Conservation (phyloP, 768 basidiomycete species). For the Russula sp. region DNA sequence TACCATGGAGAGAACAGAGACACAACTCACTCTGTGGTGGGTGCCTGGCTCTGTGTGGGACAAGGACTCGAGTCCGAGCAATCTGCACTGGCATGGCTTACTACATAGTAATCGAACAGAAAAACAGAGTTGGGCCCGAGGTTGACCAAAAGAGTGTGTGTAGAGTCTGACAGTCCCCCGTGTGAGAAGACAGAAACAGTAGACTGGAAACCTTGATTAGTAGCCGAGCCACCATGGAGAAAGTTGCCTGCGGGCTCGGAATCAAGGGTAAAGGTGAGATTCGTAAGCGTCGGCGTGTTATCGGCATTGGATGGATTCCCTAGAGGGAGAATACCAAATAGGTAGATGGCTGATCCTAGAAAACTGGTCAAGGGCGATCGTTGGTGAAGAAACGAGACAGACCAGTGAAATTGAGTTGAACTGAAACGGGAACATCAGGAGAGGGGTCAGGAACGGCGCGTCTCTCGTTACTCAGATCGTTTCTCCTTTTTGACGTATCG, state of each 20-base stretch:
- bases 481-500: slow-evolving; percentile 2
- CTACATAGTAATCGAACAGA: slow-evolving; percentile 1
- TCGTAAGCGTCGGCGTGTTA: not conserved
- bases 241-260: not conserved
- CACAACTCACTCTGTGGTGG: not conserved
- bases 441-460: not conserved
- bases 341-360: slow-evolving; percentile 48
- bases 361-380: slow-evolving; percentile 1
- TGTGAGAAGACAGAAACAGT: not conserved
- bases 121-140: not conserved
- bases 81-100: not conserved
- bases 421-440: too few relatives aligned
- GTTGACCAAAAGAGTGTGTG: not conserved
- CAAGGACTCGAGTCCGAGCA: not conserved
- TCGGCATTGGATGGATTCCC: not conserved
- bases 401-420: not conserved
- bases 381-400: not conserved
- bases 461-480: not conserved
- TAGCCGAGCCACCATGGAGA: not conserved
- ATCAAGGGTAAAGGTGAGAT: not conserved
- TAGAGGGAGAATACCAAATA: slow-evolving; percentile 43
- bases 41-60: not conserved
- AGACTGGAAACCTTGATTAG: not conserved
- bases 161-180: not conserved
- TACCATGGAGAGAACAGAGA: not conserved